phyloP scores from a whole-genome alignment of 805 yeast genomes.

The Zygosaccharomyces bisporus region DNA sequence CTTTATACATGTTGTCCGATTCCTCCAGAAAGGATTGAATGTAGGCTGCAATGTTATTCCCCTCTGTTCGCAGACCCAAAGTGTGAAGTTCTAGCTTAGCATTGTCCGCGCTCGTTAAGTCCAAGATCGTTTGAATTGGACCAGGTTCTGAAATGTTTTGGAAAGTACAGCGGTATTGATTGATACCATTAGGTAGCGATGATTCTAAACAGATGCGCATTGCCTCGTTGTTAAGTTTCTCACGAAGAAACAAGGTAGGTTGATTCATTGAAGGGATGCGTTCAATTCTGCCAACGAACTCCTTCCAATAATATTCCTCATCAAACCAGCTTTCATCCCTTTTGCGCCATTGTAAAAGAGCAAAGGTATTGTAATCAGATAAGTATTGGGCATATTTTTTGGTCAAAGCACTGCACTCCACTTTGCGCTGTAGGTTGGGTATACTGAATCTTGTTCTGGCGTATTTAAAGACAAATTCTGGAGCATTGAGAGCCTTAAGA shows the following conservation, averaged over 20 bases:
- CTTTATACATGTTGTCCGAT: slow-evolving; percentile 22
- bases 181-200: not conserved
- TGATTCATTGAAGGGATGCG: not conserved
- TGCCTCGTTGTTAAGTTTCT: slow-evolving; percentile 9
- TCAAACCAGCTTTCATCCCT: not conserved
- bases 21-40: slow-evolving; percentile 28
- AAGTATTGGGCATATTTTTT: slow-evolving; percentile 14
- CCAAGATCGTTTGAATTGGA: slow-evolving; percentile 8
- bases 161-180: slow-evolving; percentile 13
- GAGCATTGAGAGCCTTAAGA: slow-evolving; percentile 10
- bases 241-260: slow-evolving; percentile 5
- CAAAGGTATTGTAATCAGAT: slow-evolving; percentile 15
- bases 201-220: slow-evolving; percentile 9
- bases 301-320: slow-evolving; percentile 13
- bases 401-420: slow-evolving; percentile 4
- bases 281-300: no score
- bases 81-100: slow-evolving; percentile 10
- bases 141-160: slow-evolving; percentile 7
- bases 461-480: slow-evolving; percentile 12
- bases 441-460: not conserved
- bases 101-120: not conserved
- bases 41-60: slow-evolving; percentile 9
- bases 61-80: slow-evolving; percentile 10
- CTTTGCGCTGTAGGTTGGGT: slow-evolving; percentile 2
- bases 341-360: slow-evolving; percentile 17